phyloP scores from a whole-genome alignment of 805 yeast species.

The Candida maesae region DNA sequence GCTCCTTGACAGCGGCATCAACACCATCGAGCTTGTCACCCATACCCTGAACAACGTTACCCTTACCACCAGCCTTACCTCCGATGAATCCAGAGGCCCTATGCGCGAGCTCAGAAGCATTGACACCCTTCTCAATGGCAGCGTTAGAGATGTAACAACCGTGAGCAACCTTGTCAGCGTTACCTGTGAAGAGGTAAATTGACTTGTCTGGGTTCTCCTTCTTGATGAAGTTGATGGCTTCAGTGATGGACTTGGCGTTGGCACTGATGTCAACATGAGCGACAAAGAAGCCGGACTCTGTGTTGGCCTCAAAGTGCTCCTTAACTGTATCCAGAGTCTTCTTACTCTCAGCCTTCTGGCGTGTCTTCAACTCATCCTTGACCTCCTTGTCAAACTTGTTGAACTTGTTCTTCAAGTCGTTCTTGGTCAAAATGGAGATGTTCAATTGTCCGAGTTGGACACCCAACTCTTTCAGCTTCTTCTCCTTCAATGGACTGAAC shows the following conservation, averaged over 20 bases:
- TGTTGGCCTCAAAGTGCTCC: slow-evolving; percentile 54
- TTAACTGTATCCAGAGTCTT: slow-evolving; percentile 75
- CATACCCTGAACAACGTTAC: slow-evolving; percentile 94
- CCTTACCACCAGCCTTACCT: slow-evolving; percentile 99
- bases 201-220: slow-evolving; percentile 70
- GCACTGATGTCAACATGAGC: slow-evolving; percentile 66
- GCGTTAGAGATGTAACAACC: slow-evolving; percentile 84
- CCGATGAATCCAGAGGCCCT: slow-evolving; percentile 74
- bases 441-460: slow-evolving; percentile 78
- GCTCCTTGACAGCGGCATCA: slow-evolving; percentile 67
- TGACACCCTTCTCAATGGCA: slow-evolving; percentile 64
- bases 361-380: slow-evolving; percentile 82
- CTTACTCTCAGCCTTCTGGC: slow-evolving; percentile 85
- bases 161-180: slow-evolving; percentile 79
- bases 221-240: slow-evolving; percentile 82
- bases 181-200: slow-evolving; percentile 76
- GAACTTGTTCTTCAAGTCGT: slow-evolving; percentile 69
- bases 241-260: slow-evolving; percentile 91
- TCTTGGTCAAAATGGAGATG: slow-evolving; percentile 79
- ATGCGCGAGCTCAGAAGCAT: slow-evolving; percentile 71
- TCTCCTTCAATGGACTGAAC: slow-evolving; percentile 76
- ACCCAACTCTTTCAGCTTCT: slow-evolving; percentile 76
- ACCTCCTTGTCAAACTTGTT: slow-evolving; percentile 76
- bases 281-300: slow-evolving; percentile 56
- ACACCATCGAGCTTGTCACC: slow-evolving; percentile 78